Evolutionary conservation across 495 filamentous ascomycete genomes (phyloP).

Genomic region (Jackrogersella multiformis): DNA sequence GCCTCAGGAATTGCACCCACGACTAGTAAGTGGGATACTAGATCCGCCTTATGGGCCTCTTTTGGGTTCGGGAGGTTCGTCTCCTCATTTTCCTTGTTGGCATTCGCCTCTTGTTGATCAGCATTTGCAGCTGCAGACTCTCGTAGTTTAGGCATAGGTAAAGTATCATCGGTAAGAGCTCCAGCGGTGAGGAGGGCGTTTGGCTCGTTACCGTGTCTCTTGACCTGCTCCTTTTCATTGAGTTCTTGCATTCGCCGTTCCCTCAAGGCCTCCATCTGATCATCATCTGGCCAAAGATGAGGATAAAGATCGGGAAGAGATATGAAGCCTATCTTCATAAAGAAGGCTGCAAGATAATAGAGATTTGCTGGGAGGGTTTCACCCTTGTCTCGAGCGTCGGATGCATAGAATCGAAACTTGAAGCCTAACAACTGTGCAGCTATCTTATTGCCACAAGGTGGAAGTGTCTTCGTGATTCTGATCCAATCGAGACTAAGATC

Average conservation of each 20-base stretch:
- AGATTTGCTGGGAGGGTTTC: slow-evolving; percentile 88
- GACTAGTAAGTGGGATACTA: slow-evolving; percentile 85
- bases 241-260: slow-evolving; percentile 77
- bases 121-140: slow-evolving; percentile 44
- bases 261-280: slow-evolving; percentile 76
- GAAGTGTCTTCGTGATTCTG: slow-evolving; percentile 77
- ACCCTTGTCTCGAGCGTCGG: slow-evolving; percentile 68
- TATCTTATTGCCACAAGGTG: slow-evolving; percentile 84
- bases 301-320: slow-evolving; percentile 93
- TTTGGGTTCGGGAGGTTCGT: slow-evolving; percentile 76
- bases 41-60: slow-evolving; percentile 83
- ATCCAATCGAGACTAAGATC: slow-evolving; percentile 71
- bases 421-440: slow-evolving; percentile 96
- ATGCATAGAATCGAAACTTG: slow-evolving; percentile 93
- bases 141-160: slow-evolving; percentile 46
- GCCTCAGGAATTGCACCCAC: slow-evolving; percentile 95
- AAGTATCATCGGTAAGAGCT: slow-evolving; percentile 81
- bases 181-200: slow-evolving; percentile 94
- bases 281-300: slow-evolving; percentile 87
- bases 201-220: slow-evolving; percentile 68
- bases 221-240: slow-evolving; percentile 74
- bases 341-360: slow-evolving; percentile 85
- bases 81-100: slow-evolving; percentile 65
- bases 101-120: slow-evolving; percentile 42
- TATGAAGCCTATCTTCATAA: slow-evolving; percentile 98